Percentiles rank a stretch among this genome's conserved stretches.
Conservation (phyloP, 345 rosid genomes). For the Schrenkiella parvula region DNA sequence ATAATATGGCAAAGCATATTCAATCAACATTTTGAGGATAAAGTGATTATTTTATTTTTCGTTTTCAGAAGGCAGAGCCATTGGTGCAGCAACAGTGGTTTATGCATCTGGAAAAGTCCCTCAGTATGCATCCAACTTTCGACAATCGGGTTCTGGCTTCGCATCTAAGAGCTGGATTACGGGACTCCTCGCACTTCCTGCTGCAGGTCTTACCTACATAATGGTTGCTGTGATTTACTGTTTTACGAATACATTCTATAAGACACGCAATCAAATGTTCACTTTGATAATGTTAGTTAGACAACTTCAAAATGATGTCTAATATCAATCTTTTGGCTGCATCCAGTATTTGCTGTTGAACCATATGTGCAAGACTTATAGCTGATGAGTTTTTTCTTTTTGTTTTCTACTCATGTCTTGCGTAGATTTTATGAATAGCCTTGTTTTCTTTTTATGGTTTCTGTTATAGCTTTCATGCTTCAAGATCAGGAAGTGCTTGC, state of each 20-base stretch:
- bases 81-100: conserved; percentile 60
- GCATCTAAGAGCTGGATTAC: conserved; percentile 57
- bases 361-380: not conserved
- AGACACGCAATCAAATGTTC: not conserved
- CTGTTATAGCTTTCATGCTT: conserved; percentile 59
- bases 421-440: not conserved
- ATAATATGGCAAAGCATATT: no score
- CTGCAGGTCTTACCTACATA: conserved; percentile 54
- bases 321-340: not conserved
- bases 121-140: conserved; percentile 44
- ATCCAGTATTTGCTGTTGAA: not conserved
- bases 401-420: not conserved
- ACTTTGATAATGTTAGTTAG: not conserved
- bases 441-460: not conserved
- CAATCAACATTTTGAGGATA: not conserved
- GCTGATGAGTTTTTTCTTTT: not conserved
- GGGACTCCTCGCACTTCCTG: conserved; percentile 69
- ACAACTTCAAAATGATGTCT: not conserved
- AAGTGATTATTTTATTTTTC: not conserved
- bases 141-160: conserved; percentile 44
- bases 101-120: conserved; percentile 47
- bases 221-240: not conserved
- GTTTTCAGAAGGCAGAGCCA: conserved; percentile 56
- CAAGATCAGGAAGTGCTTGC: conserved; percentile 92
- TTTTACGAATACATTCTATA: not conserved